Evolutionary conservation across 352 stramenopile genomes (phyloP).

Genomic region (Pythium periplocum): DNA sequence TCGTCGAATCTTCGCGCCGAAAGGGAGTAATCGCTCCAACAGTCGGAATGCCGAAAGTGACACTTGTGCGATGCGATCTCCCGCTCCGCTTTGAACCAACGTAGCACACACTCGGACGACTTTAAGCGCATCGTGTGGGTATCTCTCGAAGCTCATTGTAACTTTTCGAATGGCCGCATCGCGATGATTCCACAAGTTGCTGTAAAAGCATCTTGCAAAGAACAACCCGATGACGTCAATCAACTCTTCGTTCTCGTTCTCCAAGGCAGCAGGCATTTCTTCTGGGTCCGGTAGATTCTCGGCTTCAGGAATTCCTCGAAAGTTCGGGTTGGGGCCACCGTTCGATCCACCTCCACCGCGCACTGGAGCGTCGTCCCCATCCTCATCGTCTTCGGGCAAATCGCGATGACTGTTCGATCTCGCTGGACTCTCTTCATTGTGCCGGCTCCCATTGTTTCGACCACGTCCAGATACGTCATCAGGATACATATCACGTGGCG

Average conservation of each 20-base stretch:
- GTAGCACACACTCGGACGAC: constrained; percentile 60
- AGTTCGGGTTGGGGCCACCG: constrained; percentile 36
- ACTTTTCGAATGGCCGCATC: constrained; percentile 84
- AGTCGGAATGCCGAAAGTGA: constrained; percentile 66
- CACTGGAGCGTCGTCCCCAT: constrained; percentile 20
- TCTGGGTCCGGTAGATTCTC: constrained; percentile 71
- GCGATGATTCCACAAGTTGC: constrained; percentile 83
- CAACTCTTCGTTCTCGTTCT: constrained; percentile 74
- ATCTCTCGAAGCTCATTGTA: constrained; percentile 62
- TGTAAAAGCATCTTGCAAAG: constrained; percentile 80
- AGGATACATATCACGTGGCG: constrained; percentile 57
- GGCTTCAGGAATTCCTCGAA: constrained; percentile 60
- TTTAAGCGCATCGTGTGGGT: constrained; percentile 35
- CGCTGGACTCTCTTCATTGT: constrained; percentile 13
- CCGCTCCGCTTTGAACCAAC: constrained; percentile 63
- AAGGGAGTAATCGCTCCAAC: constrained; percentile 51
- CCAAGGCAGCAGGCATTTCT: constrained; percentile 51
- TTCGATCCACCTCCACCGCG: constrained; percentile 7
- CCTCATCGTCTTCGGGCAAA: constrained; percentile 3
- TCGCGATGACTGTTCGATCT: constrained; percentile 10
- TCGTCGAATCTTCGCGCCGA: constrained; percentile 34
- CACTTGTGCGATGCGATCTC: constrained; percentile 73
- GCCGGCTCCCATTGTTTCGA: constrained; percentile 6
- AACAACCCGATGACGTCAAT: constrained; percentile 72
- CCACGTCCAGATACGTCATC: constrained; percentile 24